Conservation (phyloP, 1,284 basidiomycete species). For the Ganoderma multipileum region DNA sequence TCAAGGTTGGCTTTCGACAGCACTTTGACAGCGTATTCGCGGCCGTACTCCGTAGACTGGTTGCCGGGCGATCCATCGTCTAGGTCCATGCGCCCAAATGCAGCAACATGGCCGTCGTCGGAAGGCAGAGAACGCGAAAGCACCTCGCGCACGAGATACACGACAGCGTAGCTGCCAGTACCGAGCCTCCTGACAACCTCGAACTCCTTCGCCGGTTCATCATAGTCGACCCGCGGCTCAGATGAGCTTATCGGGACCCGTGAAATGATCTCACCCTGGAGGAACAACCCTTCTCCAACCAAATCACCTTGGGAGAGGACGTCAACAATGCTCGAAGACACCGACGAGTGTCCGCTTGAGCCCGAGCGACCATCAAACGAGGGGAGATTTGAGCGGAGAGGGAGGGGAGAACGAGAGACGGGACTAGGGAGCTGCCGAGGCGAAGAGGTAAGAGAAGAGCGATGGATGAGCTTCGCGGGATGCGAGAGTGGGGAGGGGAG, state of each 20-base stretch:
- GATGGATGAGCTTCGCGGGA: constrained; percentile 37
- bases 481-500: constrained; percentile 36
- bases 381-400: constrained; percentile 33
- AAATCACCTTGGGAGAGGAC: constrained; percentile 73
- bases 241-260: constrained; percentile 52
- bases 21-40: constrained; percentile 96
- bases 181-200: constrained; percentile 88
- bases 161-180: constrained; percentile 91
- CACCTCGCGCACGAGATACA: constrained; percentile 92
- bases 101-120: constrained; percentile 62
- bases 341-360: constrained; percentile 45
- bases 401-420: constrained; percentile 36
- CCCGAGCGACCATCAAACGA: constrained; percentile 33
- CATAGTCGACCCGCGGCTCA: constrained; percentile 42
- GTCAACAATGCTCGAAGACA: constrained; percentile 63
- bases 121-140: constrained; percentile 62
- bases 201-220: constrained; percentile 69
- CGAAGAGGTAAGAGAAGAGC: constrained; percentile 41
- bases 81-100: constrained; percentile 63
- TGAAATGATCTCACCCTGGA: constrained; percentile 70
- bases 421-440: constrained; percentile 35
- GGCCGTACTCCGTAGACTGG: constrained; percentile 66
- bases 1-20: constrained; percentile 93
- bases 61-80: constrained; percentile 51
- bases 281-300: constrained; percentile 66